Evolutionary conservation across 306 rosid genomes (phyloP), one percentile per base, ranked within the genome.

Genomic region (Vigna unguiculata): DNA sequence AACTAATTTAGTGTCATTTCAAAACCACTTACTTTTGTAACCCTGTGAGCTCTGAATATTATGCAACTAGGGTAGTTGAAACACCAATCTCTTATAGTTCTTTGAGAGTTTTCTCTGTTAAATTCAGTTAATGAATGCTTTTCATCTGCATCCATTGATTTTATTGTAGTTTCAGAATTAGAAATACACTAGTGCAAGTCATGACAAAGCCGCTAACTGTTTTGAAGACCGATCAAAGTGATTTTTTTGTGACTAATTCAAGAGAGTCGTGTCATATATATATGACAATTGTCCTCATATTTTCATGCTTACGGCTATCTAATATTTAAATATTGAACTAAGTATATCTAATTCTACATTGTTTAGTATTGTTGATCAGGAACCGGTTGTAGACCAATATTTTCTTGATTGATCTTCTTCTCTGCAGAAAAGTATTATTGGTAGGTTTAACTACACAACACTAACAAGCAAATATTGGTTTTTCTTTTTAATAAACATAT

Each of bases 131-230:
- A 90, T 40, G 98, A 90, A 73, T 86, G 87, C 80, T 83, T 88
- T 87, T 89, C 93, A 7, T 93, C 93, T 12, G 92, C 85, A 1
- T 92, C 95, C 72, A 89, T 89, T 14, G 97, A 90, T 85, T 95
- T 95, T 13, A 93, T 88, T 72, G 96, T 89, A 45, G 85, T 94
- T 76, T 28, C 89, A 86, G 82, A 87, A 81, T 81, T 90, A 86
- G n/a, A 91, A 81, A 80, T 91, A 77, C 65, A 28, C 91, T 6
- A 78, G 74, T 80, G 76, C 36, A 6, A 88, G 90, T 75, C 93
- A 91, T 67, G 82, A 87, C 72, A 86, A 80, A 76, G 59, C 92
- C 19, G 89, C 81, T 14, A 89, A 88, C 25, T 24, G 77, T 87
- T 66, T 66, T 24, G 25, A 96, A 91, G 69, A 85, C 88, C 54